Base-by-base conservation (phyloP, 2,329 filamentous ascomycete species). In the Pseudomassariella vexata region DNA sequence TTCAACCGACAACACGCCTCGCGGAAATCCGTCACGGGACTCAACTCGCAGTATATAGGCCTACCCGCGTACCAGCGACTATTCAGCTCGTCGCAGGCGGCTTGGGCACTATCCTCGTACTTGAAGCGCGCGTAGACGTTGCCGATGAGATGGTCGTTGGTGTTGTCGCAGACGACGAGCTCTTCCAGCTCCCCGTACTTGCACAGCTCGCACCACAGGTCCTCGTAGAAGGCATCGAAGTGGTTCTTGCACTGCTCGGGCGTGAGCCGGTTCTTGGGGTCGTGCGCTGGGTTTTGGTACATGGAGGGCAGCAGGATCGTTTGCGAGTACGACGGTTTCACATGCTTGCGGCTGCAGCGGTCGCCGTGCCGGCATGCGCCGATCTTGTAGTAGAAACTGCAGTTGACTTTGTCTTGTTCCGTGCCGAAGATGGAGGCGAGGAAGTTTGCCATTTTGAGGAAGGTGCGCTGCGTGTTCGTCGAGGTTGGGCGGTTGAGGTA, bases 301-400 rank as follows among this genome's bases (percentile, higher is more conserved):
- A 98, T 85, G 64, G 95, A 95, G 28, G 92, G 92, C 58, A 98
- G 87, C 47, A 98, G 83, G 62, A 98, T 89, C 14, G 92, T 98
- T 65, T 98, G 92, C 43, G 78, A 85, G 76, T 98, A 98, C 15
- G 88, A 95, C 1, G 92, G 92, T 70, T 98, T 98, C 70, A 98
- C 92, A 65, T 98, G 92, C 65, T 98, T 98, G 51, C 92, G 82
- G 41, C 85, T 94, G 75, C 92, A 98, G 55, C 92, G 86, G 67
- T 98, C 92, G 57, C 92, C 92, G 73, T 98, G 92, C 42, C 92
- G 83, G 72, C 92, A 98, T 34, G 92, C 92, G 59, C 92, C 92
- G 63, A 98, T 98, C 72, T 98, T 98, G 84, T 95, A 89, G 79
- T 98, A 98, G 78, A 98, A 98, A 36, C 85, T 92, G 77, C 92